Base-by-base conservation (phyloP, 129 eudicot genomes). In the Flaveria robusta region DNA sequence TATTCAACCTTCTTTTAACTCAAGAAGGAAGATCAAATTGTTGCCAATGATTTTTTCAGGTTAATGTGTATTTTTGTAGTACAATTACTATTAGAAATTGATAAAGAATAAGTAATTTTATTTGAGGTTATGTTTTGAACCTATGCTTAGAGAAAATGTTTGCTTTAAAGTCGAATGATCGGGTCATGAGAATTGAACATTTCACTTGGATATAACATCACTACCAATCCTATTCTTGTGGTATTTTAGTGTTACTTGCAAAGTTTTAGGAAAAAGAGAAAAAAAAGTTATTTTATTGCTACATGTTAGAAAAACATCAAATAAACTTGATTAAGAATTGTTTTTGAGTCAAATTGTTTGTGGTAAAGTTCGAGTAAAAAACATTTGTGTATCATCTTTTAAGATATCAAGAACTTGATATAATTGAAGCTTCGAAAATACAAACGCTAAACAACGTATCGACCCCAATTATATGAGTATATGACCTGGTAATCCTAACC, bases 181-280 rank as follows among this genome's bases (percentile, higher is more conserved):
- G 76, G 74, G 72, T 79, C 83, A 66, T 24, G 50, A 73, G 62
- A 50, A 26, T 80, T 80, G 83, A 80, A 66, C 58, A 66, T 66
- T 66, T 80, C 79, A 80, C 68, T 72, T 73, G 83, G 83, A 39
- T 55, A 73, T 73, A 43, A 31, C 58, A 56, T 66, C 74, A 22
- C 58, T 45, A 64, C 13, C 52, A 67, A 80, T 70, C 79, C 83
- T 52, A 66, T 80, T 80, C 59, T 73, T 42, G 66, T 66, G 82
- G 82, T 43, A 16, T 59, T 9, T 18, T 59, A 39, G 16, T 74
- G 3, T 58, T 41, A 23, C 42, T 24, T 42, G 81, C 80, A 51
- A 37, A 50, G 29, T 50, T 49, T 20, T 64, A 31, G 23, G 80
- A 43, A 43, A 43, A 37, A 37, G 6, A 37, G 41, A 2, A 8